Evolutionary conservation across 352 stramenopile species (phyloP).

Genomic region (Phytophthora syringae): DNA sequence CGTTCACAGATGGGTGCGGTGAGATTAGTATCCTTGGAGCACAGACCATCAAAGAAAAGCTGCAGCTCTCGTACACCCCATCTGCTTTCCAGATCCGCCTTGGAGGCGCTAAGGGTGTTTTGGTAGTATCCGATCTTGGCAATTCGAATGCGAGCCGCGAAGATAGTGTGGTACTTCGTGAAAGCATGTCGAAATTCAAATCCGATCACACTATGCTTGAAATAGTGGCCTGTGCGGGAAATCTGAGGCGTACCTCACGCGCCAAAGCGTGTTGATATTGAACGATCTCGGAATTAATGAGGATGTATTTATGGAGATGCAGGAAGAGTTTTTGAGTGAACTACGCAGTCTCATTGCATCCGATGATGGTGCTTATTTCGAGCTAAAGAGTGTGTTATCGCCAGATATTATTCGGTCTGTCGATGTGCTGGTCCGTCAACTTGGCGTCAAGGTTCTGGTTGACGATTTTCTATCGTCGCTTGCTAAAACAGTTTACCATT

Average conservation of each 20-base stretch:
- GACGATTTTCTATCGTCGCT: constrained; percentile 64
- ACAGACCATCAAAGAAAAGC: constrained; percentile 36
- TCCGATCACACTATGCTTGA: constrained; percentile 73
- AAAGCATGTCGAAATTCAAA: constrained; percentile 80
- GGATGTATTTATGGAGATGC: constrained; percentile 67
- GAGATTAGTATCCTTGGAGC: constrained; percentile 58
- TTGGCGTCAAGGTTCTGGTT: constrained; percentile 46
- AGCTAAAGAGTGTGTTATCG: constrained; percentile 54
- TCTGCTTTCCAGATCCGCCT: constrained; percentile 83
- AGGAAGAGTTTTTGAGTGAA: constrained; percentile 70
- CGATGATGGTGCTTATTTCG: constrained; percentile 49
- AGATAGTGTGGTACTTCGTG: constrained; percentile 45
- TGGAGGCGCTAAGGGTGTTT: constrained; percentile 74
- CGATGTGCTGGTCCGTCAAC: constrained; percentile 44
- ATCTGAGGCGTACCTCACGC: constrained; percentile 73
- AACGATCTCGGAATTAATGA: constrained; percentile 68
- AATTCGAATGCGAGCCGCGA: constrained; percentile 22
- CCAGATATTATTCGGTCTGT: constrained; percentile 41
- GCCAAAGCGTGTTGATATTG: constrained; percentile 80
- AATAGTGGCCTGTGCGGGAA: constrained; percentile 58
- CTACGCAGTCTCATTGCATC: constrained; percentile 65
- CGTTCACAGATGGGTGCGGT: constrained; percentile 80
- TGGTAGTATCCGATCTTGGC: constrained; percentile 63
- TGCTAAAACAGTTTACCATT: constrained; percentile 67
- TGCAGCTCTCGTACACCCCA: constrained; percentile 49